Evolutionary conservation across 1,284 basidiomycete species (phyloP), one percentile per base, ranked within the genome.

Genomic region (Puccinia coronata): DNA sequence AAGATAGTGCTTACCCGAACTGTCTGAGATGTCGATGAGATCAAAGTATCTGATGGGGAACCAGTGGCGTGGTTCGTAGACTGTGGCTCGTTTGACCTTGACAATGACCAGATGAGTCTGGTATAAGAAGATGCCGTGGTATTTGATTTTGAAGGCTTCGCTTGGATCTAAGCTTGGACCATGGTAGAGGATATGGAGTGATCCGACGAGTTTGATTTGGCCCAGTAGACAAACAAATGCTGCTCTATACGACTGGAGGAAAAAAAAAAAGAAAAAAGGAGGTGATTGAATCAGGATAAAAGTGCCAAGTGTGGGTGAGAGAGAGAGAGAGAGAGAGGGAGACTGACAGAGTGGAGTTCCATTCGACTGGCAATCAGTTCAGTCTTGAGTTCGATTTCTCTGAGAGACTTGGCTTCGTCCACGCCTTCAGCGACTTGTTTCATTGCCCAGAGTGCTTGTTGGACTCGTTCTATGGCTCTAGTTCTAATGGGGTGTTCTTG

Each of bases 81-180:
- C 88, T 85, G 90, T 83, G 25, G 83, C 92, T 65, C 90, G 89
- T 83, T 89, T 88, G 73, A 95, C 91, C 87, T 96, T 97, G 84
- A 91, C 93, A 53, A 98, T 87, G 57, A 96, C 89, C 69, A 97
- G 87, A 85, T 94, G 96, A 20, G 93, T 93, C 16, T 90, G 87
- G 85, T 95, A 98, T 67, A 98, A 87, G 86, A 97, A 96, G 14
- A 92, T 93, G 51, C 92, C 94, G 25, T 94, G 88, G 86, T 96
- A 95, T 85, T 92, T 93, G 82, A 93, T 92, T 84, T 91, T 92
- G 83, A 92, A 88, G 34, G 89, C 86, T 11, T 87, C 84, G 20
- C 55, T 79, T 18, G 74, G 69, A 51, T 89, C 85, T 36, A 77
- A 47, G 41, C 49, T 59, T 31, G 75, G 81, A 23, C 67, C 78